Evolutionary conservation across 257 asterid genomes (phyloP), one percentile per base, ranked within the genome.

Genomic region (Phtheirospermum japonicum): DNA sequence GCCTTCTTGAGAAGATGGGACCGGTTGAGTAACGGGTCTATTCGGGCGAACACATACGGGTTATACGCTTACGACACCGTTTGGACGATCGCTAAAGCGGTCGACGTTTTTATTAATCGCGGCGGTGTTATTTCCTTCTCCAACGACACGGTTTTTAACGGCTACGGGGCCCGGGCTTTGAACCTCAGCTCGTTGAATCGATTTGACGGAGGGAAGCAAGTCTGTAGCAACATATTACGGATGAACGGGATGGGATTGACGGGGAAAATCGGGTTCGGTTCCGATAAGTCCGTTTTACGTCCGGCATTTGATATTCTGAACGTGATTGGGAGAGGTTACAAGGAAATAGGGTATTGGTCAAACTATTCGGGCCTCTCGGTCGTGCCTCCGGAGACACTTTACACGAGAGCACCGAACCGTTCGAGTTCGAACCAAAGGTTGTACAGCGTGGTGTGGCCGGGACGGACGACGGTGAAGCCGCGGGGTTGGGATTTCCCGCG

Each of bases 401-500:
- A 71, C 51, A 7, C 49, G 2, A 66, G n/a, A 46, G 23, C 65
- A 6, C 65, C 65, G 36, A 63, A 63, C 14, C 68, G 49, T 59
- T 75, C 80, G 17, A 66, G 67, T 39, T 71, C 88, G 10, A 76
- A 65, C 69, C 86, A 83, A 66, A 51, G 58, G 4, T 37, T 86
- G 31, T 13, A 28, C 14, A 7, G 18, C 2, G 83, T 86, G 26
- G 36, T 78, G 6, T 83, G 95, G 95, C 91, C 92, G 0, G 92
- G 92, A 20, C 13, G 39, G 56, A 66, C 85, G n/a, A 62, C 67
- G n/a, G 64, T 42, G 9, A 67, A 45, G 73, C 92, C 92, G 4
- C 83, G 85, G 6, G 95, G 95, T 18, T 86, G 95, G 95, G 82
- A 73, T 46, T 77, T 81, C 56, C 89, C 89, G 1, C 53, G 65